Evolutionary conservation across 495 filamentous ascomycete genomes (phyloP).

Genomic region (Lasiosphaeriaceae sp.): DNA sequence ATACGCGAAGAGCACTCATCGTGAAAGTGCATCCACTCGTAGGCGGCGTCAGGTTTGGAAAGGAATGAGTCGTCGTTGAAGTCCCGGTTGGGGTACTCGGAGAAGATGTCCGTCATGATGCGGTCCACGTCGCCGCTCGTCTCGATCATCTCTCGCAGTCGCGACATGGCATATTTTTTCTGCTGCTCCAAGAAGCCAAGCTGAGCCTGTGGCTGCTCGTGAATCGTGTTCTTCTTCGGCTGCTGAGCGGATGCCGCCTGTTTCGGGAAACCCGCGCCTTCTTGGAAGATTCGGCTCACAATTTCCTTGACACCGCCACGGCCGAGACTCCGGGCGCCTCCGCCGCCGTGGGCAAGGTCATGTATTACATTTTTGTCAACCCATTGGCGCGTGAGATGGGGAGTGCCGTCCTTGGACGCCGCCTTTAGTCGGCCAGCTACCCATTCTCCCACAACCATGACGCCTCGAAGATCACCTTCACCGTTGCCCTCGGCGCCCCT

Average conservation of each 20-base stretch:
- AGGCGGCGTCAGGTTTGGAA: constrained; percentile 78
- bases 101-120: constrained; percentile 74
- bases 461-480: constrained; percentile 86
- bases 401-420: constrained; percentile 27
- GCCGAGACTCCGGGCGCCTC: constrained; percentile 71
- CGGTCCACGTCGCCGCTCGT: constrained; percentile 84
- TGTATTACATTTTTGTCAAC: constrained; percentile 73
- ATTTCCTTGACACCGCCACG: constrained; percentile 78
- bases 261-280: constrained; percentile 81
- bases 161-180: constrained; percentile 72
- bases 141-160: constrained; percentile 84
- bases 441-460: constrained; percentile 95
- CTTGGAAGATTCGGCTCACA: constrained; percentile 78
- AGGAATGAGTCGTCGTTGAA: constrained; percentile 92
- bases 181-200: constrained; percentile 66
- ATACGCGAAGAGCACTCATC: constrained; percentile 74
- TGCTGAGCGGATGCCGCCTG: constrained; percentile 26
- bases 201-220: constrained; percentile 47
- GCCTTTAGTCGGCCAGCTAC: constrained; percentile 76
- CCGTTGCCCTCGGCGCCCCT: constrained; percentile 60
- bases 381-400: constrained; percentile 71
- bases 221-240: constrained; percentile 23
- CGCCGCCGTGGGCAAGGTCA: constrained; percentile 67
- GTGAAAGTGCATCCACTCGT: constrained; percentile 95
- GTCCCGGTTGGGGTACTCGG: constrained; percentile 75